phyloP scores from a whole-genome alignment of 805 yeast genomes.

The Myxozyma neotropica region DNA sequence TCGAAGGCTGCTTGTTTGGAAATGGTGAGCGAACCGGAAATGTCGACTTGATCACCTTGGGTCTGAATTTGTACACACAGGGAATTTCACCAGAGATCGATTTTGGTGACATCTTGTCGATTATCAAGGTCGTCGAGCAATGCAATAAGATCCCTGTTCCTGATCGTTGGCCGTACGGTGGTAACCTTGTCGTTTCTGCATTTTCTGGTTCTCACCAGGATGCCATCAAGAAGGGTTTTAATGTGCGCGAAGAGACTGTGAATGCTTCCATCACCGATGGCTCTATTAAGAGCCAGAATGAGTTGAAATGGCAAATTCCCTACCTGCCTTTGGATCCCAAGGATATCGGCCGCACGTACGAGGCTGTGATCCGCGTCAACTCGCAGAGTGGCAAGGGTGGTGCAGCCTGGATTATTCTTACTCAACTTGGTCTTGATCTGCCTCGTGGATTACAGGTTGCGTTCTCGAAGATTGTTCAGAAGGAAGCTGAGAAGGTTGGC shows the following conservation, averaged over 20 bases:
- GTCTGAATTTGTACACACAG: constrained; percentile 76
- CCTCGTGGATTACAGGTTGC: constrained; percentile 81
- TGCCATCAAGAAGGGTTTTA: constrained; percentile 83
- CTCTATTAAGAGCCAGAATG: constrained; percentile 37
- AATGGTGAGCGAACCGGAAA: constrained; percentile 89
- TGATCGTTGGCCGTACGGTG: constrained; percentile 81
- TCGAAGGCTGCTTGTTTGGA: constrained; percentile 83
- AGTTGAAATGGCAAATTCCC: constrained; percentile 67
- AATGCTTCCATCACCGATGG: constrained; percentile 16
- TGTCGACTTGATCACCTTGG: constrained; percentile 78
- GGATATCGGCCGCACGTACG: constrained; percentile 86
- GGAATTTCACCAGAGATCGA: constrained; percentile 73
- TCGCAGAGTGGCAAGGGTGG: constrained; percentile 91
- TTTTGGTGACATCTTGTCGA: constrained; percentile 64
- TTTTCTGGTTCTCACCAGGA: constrained; percentile 87
- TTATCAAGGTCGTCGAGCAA: constrained; percentile 72
- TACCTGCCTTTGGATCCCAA: constrained; percentile 82
- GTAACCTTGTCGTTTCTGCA: constrained; percentile 79
- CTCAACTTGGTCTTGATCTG: constrained; percentile 73
- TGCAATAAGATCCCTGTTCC: constrained; percentile 81
- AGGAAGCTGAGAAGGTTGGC: constrained; percentile 67
- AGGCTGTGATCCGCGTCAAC: constrained; percentile 86
- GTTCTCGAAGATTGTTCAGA: constrained; percentile 71
- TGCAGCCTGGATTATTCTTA: constrained; percentile 81
- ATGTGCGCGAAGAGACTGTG: constrained; percentile 48